phyloP scores from a whole-genome alignment of 116 monocot species.

The Papilionanthe hybrid region DNA sequence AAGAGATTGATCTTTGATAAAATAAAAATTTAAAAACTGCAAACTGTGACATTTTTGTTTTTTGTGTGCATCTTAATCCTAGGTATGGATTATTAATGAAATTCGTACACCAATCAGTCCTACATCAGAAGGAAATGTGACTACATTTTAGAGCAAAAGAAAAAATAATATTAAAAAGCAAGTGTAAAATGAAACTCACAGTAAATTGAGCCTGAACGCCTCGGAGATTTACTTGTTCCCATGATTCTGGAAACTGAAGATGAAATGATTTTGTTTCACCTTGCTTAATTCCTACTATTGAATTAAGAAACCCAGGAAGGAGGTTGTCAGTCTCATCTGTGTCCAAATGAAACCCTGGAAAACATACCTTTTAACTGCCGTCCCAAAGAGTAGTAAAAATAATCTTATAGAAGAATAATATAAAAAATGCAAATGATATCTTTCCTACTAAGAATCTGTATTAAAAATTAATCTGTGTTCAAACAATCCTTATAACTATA shows the following conservation, averaged over 20 bases:
- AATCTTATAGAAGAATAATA: background rate
- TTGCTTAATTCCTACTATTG: conserved; percentile 75
- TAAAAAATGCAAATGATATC: background rate
- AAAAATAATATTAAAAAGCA: background rate
- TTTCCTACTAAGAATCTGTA: background rate
- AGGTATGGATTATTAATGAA: too few relatives aligned
- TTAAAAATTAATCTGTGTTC: background rate
- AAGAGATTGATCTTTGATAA: too few relatives aligned
- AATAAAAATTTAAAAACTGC: too few relatives aligned
- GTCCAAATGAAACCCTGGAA: conserved; percentile 86
- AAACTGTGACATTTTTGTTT: too few relatives aligned
- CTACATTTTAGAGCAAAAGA: background rate
- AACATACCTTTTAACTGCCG: background rate
- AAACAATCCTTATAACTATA: background rate
- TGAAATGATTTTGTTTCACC: conserved; percentile 83
- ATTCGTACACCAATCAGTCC: too few relatives aligned
- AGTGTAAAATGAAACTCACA: conserved; percentile 38
- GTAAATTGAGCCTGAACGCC: conserved; percentile 84
- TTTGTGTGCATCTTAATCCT: too few relatives aligned
- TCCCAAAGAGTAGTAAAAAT: background rate
- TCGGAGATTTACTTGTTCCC: conserved; percentile 87
- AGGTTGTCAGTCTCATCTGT: conserved; percentile 81
- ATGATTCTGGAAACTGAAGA: conserved; percentile 83
- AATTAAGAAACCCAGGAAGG: conserved; percentile 89
- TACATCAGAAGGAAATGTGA: background rate